Percentiles rank a stretch among this genome's conserved stretches.
These are phyloP conservation scores for Colletotrichum godetiae DNA, from an alignment of 2,329 filamentous ascomycete species.

Conservation along the genomic window DNA sequence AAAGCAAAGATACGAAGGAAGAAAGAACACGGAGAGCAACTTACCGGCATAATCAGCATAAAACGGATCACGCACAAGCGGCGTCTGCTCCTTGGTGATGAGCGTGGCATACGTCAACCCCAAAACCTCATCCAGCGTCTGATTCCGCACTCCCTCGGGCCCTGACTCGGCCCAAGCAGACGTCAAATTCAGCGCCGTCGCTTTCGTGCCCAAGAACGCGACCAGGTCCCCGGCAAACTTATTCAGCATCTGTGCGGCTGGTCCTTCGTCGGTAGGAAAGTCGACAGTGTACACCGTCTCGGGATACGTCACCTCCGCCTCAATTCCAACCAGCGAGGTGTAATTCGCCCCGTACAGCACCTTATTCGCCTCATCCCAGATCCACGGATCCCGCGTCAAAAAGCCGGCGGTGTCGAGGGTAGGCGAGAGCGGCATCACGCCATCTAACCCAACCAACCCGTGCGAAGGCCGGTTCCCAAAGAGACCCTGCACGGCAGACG, in stretches of 20 bases:
- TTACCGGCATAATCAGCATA: constrained; percentile 51
- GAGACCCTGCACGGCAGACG: constrained; percentile 53
- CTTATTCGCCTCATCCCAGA: constrained; percentile 47
- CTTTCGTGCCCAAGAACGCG: constrained; percentile 40
- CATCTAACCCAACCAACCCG: constrained; percentile 51
- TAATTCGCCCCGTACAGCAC: constrained; percentile 49
- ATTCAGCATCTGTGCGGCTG: constrained; percentile 39
- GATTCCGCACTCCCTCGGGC: constrained; percentile 36
- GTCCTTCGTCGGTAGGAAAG: constrained; percentile 39
- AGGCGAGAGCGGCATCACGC: constrained; percentile 54
- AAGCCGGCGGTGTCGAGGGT: constrained; percentile 58
- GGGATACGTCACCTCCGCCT: constrained; percentile 22
- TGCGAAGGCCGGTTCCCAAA: constrained; percentile 59
- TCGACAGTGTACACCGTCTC: constrained; percentile 44
- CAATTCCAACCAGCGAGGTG: constrained; percentile 38
- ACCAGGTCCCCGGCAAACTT: constrained; percentile 44
- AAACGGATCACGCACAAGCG: constrained; percentile 51
- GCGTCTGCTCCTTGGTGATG: constrained; percentile 51
- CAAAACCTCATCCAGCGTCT: constrained; percentile 41
- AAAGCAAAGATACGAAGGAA: too few relatives aligned
- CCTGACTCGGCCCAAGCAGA: constrained; percentile 41
- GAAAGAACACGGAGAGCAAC: not conserved
- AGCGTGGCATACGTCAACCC: constrained; percentile 49
- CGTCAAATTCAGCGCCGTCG: constrained; percentile 38
- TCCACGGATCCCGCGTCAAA: constrained; percentile 47